Evolutionary conservation across 805 yeast genomes (phyloP).

Genomic region (Spathaspora hagerdaliae): DNA sequence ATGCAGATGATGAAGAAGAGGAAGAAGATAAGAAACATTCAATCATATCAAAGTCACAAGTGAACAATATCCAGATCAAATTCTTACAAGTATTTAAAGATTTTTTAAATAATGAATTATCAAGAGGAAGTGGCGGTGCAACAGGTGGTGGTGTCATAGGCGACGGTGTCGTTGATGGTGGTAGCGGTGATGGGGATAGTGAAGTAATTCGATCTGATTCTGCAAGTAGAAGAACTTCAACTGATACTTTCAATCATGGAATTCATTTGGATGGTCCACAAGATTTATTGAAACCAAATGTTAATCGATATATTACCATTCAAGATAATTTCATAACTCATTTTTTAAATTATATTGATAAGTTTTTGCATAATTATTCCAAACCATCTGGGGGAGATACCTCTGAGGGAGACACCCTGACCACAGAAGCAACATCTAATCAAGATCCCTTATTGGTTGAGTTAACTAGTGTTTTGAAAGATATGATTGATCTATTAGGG

Average conservation of each 20-base stretch:
- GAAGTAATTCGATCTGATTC: neutral
- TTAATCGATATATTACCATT: constrained; percentile 37
- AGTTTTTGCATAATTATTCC: constrained; percentile 23
- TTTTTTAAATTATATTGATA: constrained; percentile 33
- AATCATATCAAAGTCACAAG: constrained; percentile 18
- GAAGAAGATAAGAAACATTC: constrained; percentile 4
- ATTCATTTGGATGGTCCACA: neutral
- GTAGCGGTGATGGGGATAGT: neutral
- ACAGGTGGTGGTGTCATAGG: constrained; percentile 3
- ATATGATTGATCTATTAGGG: constrained; percentile 34
- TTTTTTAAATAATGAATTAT: constrained; percentile 32
- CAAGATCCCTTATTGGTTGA: neutral
- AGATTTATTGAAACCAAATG: constrained; percentile 34
- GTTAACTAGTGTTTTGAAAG: constrained; percentile 17
- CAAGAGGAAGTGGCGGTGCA: neutral
- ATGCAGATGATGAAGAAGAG: constrained; percentile 3
- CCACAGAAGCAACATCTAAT: constrained; percentile 1
- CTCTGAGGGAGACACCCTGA: constrained; percentile 11
- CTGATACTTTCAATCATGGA: neutral
- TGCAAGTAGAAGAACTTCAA: neutral
- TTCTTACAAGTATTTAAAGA: constrained; percentile 36
- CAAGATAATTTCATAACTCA: constrained; percentile 39
- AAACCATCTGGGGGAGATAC: constrained; percentile 12
- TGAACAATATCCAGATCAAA: constrained; percentile 29
- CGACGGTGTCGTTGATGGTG: neutral